Conservation (phyloP, 495 filamentous ascomycete genomes). For the Symbiotaphrina buchneri region DNA sequence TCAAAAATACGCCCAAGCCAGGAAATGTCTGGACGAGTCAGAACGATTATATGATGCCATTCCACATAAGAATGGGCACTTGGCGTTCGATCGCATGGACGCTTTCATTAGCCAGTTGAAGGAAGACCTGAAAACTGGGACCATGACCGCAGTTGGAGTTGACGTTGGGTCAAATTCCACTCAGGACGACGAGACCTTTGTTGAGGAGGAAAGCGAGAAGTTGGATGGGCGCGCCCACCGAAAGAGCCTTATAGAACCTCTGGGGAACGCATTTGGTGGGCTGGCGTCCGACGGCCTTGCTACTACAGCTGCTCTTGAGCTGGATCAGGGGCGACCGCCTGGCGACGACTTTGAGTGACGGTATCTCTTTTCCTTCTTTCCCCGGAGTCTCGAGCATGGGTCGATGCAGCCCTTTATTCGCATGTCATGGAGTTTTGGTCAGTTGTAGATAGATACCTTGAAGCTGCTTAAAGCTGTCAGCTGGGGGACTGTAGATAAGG, state of each 20-base stretch:
- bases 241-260: slow-evolving; percentile 18
- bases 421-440: too few species aligned
- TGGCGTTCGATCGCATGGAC: slow-evolving; percentile 29
- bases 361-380: too few species aligned
- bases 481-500: too few species aligned
- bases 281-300: slow-evolving; percentile 26
- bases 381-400: too few species aligned
- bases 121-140: slow-evolving; percentile 30
- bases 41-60: slow-evolving; percentile 42
- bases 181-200: slow-evolving; percentile 12
- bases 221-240: slow-evolving; percentile 16
- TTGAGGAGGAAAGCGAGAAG: slow-evolving; percentile 41
- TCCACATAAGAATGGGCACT: too few species aligned
- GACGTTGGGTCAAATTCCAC: slow-evolving; percentile 14
- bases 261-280: slow-evolving; percentile 11
- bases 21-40: slow-evolving; percentile 47
- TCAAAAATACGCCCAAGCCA: slow-evolving; percentile 44
- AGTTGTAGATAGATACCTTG: too few species aligned
- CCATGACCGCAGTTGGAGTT: slow-evolving; percentile 15
- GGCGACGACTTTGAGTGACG: slow-evolving; percentile 31
- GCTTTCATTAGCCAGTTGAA: slow-evolving; percentile 36
- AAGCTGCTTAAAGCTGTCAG: too few species aligned
- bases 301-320: slow-evolving; percentile 18
- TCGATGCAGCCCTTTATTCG: too few species aligned
- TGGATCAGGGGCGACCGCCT: slow-evolving; percentile 12